A percentile compares a stretch with the other conserved stretches of the same genome.
Evolutionary conservation across 2,329 filamentous ascomycete species (phyloP).

Genomic region (Alternaria tenuissima): DNA sequence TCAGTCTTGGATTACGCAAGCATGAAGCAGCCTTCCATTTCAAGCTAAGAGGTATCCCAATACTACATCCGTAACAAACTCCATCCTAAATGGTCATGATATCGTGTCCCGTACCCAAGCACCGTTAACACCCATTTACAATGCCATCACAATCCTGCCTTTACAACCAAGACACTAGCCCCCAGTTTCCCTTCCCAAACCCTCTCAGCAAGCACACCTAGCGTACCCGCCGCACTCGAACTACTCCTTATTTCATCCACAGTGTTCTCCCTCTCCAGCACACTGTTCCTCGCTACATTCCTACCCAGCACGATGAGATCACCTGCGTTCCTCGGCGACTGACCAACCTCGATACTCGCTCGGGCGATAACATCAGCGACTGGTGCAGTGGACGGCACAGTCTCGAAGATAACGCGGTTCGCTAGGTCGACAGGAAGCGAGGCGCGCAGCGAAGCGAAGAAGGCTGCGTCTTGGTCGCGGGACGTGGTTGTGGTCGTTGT

Average conservation of each 20-base stretch:
- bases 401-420: constrained; percentile 67
- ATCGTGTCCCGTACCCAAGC: background rate
- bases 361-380: constrained; percentile 60
- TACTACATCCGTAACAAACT: background rate
- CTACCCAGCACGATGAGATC: constrained; percentile 75
- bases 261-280: constrained; percentile 42
- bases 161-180: constrained; percentile 74
- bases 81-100: background rate
- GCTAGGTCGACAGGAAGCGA: constrained; percentile 62
- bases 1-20: constrained; percentile 4
- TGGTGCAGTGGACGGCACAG: constrained; percentile 44
- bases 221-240: constrained; percentile 52
- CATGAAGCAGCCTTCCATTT: background rate
- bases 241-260: constrained; percentile 49
- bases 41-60: background rate
- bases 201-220: constrained; percentile 68
- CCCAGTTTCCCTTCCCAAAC: constrained; percentile 67
- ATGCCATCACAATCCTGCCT: constrained; percentile 57
- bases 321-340: constrained; percentile 70
- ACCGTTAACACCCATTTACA: background rate
- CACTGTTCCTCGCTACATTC: constrained; percentile 38
- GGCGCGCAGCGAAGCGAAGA: constrained; percentile 66
- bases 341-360: constrained; percentile 68
- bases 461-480: constrained; percentile 58
- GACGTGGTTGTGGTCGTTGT: constrained; percentile 17